Evolutionary conservation across 2,329 filamentous ascomycete species (phyloP), one percentile per base, ranked within the genome.

Genomic region (Neophaeococcomyces aloes): DNA sequence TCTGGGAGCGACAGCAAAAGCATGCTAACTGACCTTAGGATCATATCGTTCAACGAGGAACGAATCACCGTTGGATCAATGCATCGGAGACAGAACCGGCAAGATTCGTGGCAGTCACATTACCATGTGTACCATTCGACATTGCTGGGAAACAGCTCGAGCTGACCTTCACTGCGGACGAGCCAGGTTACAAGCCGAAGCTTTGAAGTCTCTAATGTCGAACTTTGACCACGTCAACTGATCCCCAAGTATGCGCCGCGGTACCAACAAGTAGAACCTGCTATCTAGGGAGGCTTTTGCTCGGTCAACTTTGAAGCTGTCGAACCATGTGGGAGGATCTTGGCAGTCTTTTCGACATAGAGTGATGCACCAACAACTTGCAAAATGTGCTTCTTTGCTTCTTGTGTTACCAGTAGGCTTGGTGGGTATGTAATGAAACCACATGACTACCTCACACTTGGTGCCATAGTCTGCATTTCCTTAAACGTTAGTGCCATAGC

Each of bases 1-100:
- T 3, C 14, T 13, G 5, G n/a, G 17, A 3, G 4, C 8, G 10
- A 6, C 17, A 15, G 15, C 29, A 21, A 6, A 10, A 27, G 23
- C 5, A 3, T 30, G 25, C 17, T 39, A n/a, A 29, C 25, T 11
- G 18, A 7, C 15, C 14, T 15, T 30, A 50, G 48, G 48, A 51
- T 27, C 50, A 53, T 30, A 53, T 53, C 19, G 47, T 53, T 21
- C 50, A 53, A 29, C 48, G 50, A 34, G 50, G 50, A 1, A 53
- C 50, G 7, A 53, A 49, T 40, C 50, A 53, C 37, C 38, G 44
- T 17, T 53, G 50, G 50, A 42, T 33, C 29, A 53, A 53, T 34
- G 49, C 42, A 15, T 53, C 51, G 8, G 36, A 44, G 19, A 51
- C 47, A 2, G 38, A 49, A 25, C 50, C 50, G 14, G 48, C 48